Conservation (phyloP, 371 early-diverging fungal genomes). For the Saksenaea oblongispora region DNA sequence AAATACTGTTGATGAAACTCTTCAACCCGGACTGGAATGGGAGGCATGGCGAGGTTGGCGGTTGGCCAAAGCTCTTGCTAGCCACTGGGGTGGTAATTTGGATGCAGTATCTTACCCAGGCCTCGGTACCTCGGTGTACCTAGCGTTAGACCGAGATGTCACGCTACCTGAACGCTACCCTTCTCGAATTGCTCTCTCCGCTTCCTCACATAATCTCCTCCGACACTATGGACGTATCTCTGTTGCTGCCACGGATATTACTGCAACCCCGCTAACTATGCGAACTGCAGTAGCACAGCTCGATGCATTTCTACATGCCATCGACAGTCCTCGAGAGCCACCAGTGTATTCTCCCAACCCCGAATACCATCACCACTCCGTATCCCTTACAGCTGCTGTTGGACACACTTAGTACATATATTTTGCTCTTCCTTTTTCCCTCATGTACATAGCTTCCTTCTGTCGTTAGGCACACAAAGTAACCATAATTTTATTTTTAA, state of each 20-base stretch:
- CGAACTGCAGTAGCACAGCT: conserved; percentile 18
- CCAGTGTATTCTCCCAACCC: conserved; percentile 1
- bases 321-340: conserved; percentile 10
- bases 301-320: conserved; percentile 17
- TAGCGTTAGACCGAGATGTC: conserved; percentile 63
- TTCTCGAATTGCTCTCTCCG: conserved; percentile 12
- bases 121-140: conserved; percentile 68
- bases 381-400: neutral
- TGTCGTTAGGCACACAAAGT: no score
- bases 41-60: conserved; percentile 24
- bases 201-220: conserved; percentile 24
- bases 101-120: conserved; percentile 68
- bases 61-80: conserved; percentile 41
- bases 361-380: conserved; percentile 4
- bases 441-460: no score
- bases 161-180: conserved; percentile 49
- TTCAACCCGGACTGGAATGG: conserved; percentile 22
- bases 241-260: conserved; percentile 9
- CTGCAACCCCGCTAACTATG: conserved; percentile 11
- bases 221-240: conserved; percentile 28
- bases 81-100: conserved; percentile 74
- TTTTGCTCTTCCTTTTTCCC: no score
- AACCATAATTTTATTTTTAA: no score
- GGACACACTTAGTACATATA: neutral
- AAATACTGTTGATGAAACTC: conserved; percentile 38